Evolutionary conservation across 2,329 filamentous ascomycete genomes (phyloP), one percentile per base, ranked within the genome.

Genomic region (Neodidymelliopsis sp.): DNA sequence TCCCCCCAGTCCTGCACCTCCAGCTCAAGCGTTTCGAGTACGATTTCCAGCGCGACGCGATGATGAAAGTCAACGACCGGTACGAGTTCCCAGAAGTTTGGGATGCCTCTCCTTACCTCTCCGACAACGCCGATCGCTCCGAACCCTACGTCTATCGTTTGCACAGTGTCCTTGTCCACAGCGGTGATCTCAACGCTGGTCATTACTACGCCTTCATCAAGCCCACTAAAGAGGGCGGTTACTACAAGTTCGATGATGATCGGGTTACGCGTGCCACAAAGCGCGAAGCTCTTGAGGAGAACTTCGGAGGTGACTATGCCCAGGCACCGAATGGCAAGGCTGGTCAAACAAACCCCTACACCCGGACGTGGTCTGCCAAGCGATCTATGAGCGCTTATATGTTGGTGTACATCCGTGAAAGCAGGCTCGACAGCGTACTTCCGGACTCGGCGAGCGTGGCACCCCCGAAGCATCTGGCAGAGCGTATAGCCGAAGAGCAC

Each of bases 171-270:
- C 80, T 99, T 33, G 94, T 99, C 6, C 94, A 99, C 74, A 97
- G 91, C 61, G 94, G 94, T 53, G 94, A 97, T 67, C 82, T 97
- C 46, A 97, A 99, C 72, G 93, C 95, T 9, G 94, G 94, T 3
- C 94, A 99, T 74, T 99, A 99, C 75, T 99, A 99, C 69, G 94
- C 94, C 1, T 99, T 96, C 74, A 77, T 99, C 63, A 97, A 96
- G 70, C 73, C 95, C 0, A 84, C 87, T 49, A 95, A 96, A 74
- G 90, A 96, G 53, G 93, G 94, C 23, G 85, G 90, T 77, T 99
- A 96, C 77, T 97, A 95, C 79, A 94, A 89, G 65, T 99, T 96
- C 63, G 95, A 99, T 64, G 94, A 99, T 59, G 94, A 99, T 68
- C 89, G 92, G 59, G 94, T 99, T 29, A 97, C 92, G n/a, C 90